Conservation (phyloP, 1,284 basidiomycete genomes). For the Xanthoconium separans region DNA sequence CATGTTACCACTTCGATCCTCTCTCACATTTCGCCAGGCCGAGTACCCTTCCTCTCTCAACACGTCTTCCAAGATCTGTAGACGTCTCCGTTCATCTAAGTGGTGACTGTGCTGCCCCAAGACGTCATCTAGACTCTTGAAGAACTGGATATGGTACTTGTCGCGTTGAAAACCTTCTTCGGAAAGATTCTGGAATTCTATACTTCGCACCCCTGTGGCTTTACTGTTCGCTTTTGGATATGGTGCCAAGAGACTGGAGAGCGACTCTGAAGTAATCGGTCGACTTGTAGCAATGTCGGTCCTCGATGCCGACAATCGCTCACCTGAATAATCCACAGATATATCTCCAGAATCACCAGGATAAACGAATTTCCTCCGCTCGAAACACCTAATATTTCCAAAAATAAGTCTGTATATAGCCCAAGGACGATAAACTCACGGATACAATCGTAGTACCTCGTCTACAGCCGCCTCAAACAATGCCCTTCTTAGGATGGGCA, state of each 20-base stretch:
- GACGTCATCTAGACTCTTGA: background rate
- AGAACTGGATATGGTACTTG: constrained; percentile 5
- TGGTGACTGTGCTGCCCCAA: too few species aligned
- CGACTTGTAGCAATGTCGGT: background rate
- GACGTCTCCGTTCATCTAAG: constrained; percentile 4
- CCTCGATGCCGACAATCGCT: background rate
- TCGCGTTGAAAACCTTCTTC: background rate
- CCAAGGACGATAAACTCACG: background rate
- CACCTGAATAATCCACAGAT: background rate
- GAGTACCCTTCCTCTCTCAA: constrained; percentile 7
- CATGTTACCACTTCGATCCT: background rate
- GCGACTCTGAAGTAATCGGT: too few species aligned
- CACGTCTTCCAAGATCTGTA: background rate
- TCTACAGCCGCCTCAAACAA: background rate
- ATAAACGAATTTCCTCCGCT: background rate
- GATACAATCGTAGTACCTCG: too few species aligned
- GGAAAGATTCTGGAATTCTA: too few species aligned
- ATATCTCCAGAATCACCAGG: background rate
- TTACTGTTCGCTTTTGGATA: too few species aligned
- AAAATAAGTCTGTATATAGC: background rate
- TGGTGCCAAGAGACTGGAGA: too few species aligned
- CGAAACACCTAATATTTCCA: background rate
- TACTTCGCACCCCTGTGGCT: too few species aligned
- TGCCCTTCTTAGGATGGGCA: background rate
- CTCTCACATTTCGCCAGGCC: background rate